phyloP scores from a whole-genome alignment of 495 filamentous ascomycete genomes.

The Penicillium dipodomyicola region DNA sequence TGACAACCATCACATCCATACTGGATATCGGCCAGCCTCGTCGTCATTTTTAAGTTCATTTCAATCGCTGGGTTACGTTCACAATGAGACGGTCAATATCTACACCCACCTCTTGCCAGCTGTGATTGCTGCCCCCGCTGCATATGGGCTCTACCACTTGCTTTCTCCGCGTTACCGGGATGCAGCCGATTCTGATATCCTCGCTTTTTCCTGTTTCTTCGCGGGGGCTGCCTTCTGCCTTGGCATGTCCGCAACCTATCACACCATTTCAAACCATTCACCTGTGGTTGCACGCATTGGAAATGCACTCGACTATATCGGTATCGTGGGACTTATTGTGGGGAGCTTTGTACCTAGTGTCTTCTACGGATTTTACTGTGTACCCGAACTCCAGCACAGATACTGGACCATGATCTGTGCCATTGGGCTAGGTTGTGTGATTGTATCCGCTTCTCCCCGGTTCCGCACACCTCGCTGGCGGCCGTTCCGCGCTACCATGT shows the following conservation, averaged over 20 bases:
- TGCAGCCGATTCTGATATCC: slow-evolving; percentile 61
- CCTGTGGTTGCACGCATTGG: slow-evolving; percentile 56
- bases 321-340: slow-evolving; percentile 85
- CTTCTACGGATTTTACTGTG: slow-evolving; percentile 81
- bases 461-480: slow-evolving; percentile 82
- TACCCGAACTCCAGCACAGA: slow-evolving; percentile 54
- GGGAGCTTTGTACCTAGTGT: slow-evolving; percentile 83
- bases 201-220: slow-evolving; percentile 78
- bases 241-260: slow-evolving; percentile 81
- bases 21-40: slow-evolving; percentile 69
- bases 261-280: slow-evolving; percentile 68
- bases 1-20: slow-evolving; percentile 74
- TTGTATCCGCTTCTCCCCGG: slow-evolving; percentile 70
- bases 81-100: slow-evolving; percentile 96
- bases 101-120: slow-evolving; percentile 74
- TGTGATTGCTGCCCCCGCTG: slow-evolving; percentile 39
- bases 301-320: slow-evolving; percentile 83
- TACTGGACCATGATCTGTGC: slow-evolving; percentile 81
- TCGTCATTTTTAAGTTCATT: slow-evolving; percentile 63
- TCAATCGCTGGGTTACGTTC: slow-evolving; percentile 66
- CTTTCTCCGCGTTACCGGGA: slow-evolving; percentile 65
- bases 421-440: slow-evolving; percentile 69
- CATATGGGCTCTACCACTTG: slow-evolving; percentile 43
- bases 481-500: slow-evolving; percentile 87
- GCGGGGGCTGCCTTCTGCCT: slow-evolving; percentile 70